A percentile compares a stretch with the other conserved stretches of the same genome.
These are phyloP conservation scores for Pestalotiopsis sp. DNA, from an alignment of 2,329 filamentous ascomycete genomes.

Conservation along the genomic window DNA sequence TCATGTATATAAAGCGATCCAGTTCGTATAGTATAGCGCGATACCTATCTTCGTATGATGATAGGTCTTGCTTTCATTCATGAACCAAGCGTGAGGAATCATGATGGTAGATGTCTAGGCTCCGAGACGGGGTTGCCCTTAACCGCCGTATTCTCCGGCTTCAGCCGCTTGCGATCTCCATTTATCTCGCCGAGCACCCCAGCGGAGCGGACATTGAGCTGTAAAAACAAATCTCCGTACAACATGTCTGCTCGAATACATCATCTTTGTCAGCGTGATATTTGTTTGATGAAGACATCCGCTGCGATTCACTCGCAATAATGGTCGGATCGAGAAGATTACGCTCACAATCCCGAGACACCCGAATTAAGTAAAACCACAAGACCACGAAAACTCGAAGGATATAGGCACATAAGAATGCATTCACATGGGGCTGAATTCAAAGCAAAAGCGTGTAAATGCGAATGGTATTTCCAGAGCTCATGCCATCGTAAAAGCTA, in stretches of 20 bases:
- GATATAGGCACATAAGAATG: conserved; percentile 1
- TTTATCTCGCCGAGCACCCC: not conserved
- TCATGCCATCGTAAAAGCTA: not conserved
- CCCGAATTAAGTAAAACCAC: not conserved
- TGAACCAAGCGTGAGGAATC: not conserved
- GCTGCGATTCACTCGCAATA: too few relatives aligned
- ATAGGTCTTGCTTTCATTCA: not conserved
- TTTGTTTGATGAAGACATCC: not conserved
- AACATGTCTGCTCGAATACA: not conserved
- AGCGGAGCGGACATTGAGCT: not conserved
- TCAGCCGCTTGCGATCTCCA: not conserved
- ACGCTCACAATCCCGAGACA: not conserved
- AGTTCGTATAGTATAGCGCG: too few relatives aligned
- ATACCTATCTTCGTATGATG: too few relatives aligned
- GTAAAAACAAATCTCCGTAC: not conserved
- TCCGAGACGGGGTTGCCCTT: not conserved
- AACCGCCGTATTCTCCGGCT: not conserved
- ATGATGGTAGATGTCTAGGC: not conserved
- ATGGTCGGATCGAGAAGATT: not conserved
- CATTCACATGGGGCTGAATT: not conserved
- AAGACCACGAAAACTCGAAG: conserved; percentile 2
- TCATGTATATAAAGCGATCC: not conserved
- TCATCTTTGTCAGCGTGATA: not conserved
- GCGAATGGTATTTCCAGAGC: not conserved
- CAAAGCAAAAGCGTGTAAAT: not conserved